Percentiles rank a stretch among this genome's conserved stretches.
Evolutionary conservation across 192 early-diverging fungal species (phyloP).

Genomic region (Entophlyctis helioformis): DNA sequence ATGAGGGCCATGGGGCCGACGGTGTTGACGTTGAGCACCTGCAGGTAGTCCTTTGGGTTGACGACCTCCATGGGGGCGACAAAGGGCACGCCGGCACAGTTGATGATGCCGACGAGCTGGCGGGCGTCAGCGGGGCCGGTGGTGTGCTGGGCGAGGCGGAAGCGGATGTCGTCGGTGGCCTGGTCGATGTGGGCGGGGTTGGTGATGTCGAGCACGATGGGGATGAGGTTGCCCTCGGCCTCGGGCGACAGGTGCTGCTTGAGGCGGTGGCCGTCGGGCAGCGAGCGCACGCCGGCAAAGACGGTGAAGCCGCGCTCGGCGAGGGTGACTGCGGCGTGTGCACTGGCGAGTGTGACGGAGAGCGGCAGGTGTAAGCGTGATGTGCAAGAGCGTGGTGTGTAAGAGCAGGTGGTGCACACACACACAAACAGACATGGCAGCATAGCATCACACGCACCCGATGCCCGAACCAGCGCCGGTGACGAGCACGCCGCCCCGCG

Average conservation of each 20-base stretch:
- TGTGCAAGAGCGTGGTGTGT: constrained; percentile 6
- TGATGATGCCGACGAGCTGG: constrained; percentile 27
- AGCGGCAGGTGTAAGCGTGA: too few relatives aligned
- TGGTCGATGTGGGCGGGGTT: constrained; percentile 3
- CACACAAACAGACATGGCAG: background rate
- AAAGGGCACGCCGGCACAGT: constrained; percentile 17
- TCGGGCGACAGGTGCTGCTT: background rate
- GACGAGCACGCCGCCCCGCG: constrained; percentile 8
- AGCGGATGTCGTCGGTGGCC: constrained; percentile 3
- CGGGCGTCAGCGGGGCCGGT: too few relatives aligned
- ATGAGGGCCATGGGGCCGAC: constrained; percentile 24
- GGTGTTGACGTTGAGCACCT: constrained; percentile 27
- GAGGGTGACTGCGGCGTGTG: constrained; percentile 1
- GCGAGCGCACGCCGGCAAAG: constrained; percentile 27
- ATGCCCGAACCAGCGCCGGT: constrained; percentile 10
- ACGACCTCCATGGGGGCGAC: constrained; percentile 21
- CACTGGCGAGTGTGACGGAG: background rate
- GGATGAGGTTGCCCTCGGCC: constrained; percentile 9
- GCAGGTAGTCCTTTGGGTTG: constrained; percentile 10
- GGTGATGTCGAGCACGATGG: constrained; percentile 30
- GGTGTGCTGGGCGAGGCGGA: background rate
- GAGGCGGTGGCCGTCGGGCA: constrained; percentile 13
- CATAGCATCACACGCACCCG: constrained; percentile 1
- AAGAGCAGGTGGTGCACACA: background rate
- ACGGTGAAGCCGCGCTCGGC: constrained; percentile 20